A percentile compares a stretch with the other conserved stretches of the same genome.
phyloP scores from a whole-genome alignment of 495 filamentous ascomycete genomes.

The Elasticomyces elasticus region DNA sequence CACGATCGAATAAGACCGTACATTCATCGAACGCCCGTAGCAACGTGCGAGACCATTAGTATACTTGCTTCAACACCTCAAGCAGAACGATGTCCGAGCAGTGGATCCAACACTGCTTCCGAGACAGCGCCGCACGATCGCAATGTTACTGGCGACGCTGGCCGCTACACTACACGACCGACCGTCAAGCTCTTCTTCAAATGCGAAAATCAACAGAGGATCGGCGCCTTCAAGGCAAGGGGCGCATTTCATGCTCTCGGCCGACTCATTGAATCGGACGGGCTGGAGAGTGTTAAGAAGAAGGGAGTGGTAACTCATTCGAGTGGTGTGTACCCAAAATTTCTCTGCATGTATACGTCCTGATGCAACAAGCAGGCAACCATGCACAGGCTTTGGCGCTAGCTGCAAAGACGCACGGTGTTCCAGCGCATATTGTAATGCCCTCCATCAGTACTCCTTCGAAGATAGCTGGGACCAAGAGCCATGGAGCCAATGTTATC shows the following conservation, averaged over 20 bases:
- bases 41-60: conserved; percentile 66
- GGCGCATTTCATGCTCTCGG: conserved; percentile 84
- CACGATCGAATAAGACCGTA: conserved; percentile 60
- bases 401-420: conserved; percentile 55
- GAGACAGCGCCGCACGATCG: conserved; percentile 35
- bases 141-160: conserved; percentile 49
- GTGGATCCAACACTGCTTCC: conserved; percentile 7
- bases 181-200: conserved; percentile 81
- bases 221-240: conserved; percentile 87
- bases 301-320: conserved; percentile 86
- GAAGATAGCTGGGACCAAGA: conserved; percentile 73
- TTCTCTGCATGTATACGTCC: not conserved
- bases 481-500: conserved; percentile 65
- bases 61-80: conserved; percentile 64
- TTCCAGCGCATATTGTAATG: conserved; percentile 83
- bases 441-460: conserved; percentile 67
- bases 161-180: conserved; percentile 36
- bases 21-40: conserved; percentile 74
- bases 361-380: conserved; percentile 51
- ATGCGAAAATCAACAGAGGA: conserved; percentile 85
- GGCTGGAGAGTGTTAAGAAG: conserved; percentile 31
- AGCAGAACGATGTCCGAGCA: conserved; percentile 23
- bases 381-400: conserved; percentile 92
- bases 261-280: conserved; percentile 53
- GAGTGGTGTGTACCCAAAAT: conserved; percentile 46